phyloP scores from a whole-genome alignment of 2,329 filamentous ascomycete genomes.

The Sarocladium kiliense region DNA sequence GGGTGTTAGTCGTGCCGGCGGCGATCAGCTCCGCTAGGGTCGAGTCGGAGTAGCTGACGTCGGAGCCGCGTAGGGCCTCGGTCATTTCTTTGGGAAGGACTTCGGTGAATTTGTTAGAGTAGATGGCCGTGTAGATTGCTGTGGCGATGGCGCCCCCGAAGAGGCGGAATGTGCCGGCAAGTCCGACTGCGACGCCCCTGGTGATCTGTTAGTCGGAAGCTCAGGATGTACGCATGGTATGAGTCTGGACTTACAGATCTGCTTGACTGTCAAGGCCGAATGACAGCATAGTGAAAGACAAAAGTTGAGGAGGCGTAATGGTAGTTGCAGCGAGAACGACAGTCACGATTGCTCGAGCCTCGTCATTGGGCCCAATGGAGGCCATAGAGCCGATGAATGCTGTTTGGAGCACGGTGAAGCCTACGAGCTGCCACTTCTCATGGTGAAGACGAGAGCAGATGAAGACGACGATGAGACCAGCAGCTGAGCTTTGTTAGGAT shows the following conservation, averaged over 20 bases:
- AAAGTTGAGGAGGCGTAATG: constrained; percentile 25
- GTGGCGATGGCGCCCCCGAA: constrained; percentile 31
- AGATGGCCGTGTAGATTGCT: constrained; percentile 31
- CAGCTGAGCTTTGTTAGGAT: constrained; percentile 11
- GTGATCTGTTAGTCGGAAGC: background rate
- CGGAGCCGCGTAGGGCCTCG: constrained; percentile 16
- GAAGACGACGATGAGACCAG: constrained; percentile 22
- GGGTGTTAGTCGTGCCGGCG: constrained; percentile 25
- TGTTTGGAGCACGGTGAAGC: constrained; percentile 26
- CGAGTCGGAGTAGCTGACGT: constrained; percentile 15
- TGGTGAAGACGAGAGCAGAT: constrained; percentile 25
- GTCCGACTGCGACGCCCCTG: constrained; percentile 29
- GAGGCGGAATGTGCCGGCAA: constrained; percentile 29
- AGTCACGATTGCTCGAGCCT: constrained; percentile 27
- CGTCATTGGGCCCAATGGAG: constrained; percentile 24
- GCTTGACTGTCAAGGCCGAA: constrained; percentile 28
- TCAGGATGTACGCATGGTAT: background rate
- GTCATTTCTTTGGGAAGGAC: constrained; percentile 17
- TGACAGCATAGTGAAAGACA: constrained; percentile 29
- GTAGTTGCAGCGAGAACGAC: constrained; percentile 24
- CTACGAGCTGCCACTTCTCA: constrained; percentile 30
- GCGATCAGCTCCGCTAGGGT: constrained; percentile 18
- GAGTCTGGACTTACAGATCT: constrained; percentile 21
- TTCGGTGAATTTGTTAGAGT: constrained; percentile 22
- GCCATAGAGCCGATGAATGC: constrained; percentile 29